A percentile compares a stretch with the other conserved stretches of the same genome.
Evolutionary conservation across 768 basidiomycete species (phyloP).

Genomic region (Albatrellus ellisii): DNA sequence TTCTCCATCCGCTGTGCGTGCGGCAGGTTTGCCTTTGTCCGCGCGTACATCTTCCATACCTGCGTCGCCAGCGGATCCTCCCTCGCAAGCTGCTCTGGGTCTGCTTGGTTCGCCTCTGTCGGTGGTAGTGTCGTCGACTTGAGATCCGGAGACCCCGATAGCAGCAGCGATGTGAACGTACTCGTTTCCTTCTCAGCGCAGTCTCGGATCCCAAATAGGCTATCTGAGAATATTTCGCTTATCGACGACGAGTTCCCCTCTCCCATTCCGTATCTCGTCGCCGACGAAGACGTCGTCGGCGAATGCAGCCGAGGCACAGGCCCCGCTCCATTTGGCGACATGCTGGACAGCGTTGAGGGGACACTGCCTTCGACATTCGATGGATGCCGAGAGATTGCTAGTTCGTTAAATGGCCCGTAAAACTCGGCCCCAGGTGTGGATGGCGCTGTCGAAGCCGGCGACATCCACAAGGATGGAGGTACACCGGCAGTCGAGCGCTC

Average conservation of each 20-base stretch:
- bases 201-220: conserved; percentile 39
- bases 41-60: conserved; percentile 94
- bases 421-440: conserved; percentile 25
- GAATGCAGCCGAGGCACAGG: neutral
- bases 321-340: conserved; percentile 14
- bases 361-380: conserved; percentile 11
- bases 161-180: conserved; percentile 49
- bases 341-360: conserved; percentile 17
- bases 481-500: conserved; percentile 43
- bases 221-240: conserved; percentile 36
- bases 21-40: conserved; percentile 78
- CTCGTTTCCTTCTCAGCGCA: conserved; percentile 30
- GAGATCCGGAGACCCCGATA: conserved; percentile 60
- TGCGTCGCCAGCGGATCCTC: conserved; percentile 91
- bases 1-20: conserved; percentile 97
- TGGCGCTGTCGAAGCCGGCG: conserved; percentile 40
- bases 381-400: conserved; percentile 8
- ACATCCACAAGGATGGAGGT: conserved; percentile 81
- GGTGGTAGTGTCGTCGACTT: conserved; percentile 27
- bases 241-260: conserved; percentile 26
- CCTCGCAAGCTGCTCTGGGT: conserved; percentile 56
- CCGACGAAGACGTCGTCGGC: conserved; percentile 6
- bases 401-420: conserved; percentile 14
- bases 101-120: conserved; percentile 24
- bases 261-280: neutral